A percentile compares a stretch with the other conserved stretches of the same genome.
phyloP scores from a whole-genome alignment of 2,329 filamentous ascomycete genomes.

The Sclerotinia nivalis region DNA sequence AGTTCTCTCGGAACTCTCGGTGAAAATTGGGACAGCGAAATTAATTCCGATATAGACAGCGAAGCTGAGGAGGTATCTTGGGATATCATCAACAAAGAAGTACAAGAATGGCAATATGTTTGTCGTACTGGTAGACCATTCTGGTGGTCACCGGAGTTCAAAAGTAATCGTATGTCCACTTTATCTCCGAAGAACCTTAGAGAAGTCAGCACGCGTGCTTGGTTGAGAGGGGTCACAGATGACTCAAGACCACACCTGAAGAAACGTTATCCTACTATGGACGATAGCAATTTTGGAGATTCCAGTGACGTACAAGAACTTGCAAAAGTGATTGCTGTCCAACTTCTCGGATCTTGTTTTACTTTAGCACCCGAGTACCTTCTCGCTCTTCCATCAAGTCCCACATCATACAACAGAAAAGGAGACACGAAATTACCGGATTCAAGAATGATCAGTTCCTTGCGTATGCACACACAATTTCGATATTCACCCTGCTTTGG shows the following conservation, averaged over 20 bases:
- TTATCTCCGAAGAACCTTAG: constrained; percentile 18
- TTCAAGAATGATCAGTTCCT: constrained; percentile 39
- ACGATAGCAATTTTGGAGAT: constrained; percentile 34
- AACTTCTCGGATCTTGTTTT: constrained; percentile 40
- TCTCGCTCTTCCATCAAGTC: constrained; percentile 13
- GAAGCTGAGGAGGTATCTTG: constrained; percentile 31
- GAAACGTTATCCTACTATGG: constrained; percentile 30
- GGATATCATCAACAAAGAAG: constrained; percentile 38
- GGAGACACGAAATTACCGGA: constrained; percentile 27
- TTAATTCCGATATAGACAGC: constrained; percentile 17
- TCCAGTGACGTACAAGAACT: constrained; percentile 33
- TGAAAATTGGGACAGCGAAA: constrained; percentile 24
- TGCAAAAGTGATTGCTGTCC: constrained; percentile 39
- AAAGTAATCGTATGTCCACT: constrained; percentile 28
- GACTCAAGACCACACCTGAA: constrained; percentile 23
- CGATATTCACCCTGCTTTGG: constrained; percentile 41
- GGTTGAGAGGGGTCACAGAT: constrained; percentile 22
- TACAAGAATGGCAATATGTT: constrained; percentile 40
- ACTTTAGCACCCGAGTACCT: constrained; percentile 37
- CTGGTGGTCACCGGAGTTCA: constrained; percentile 41
- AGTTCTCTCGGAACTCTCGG: constrained; percentile 25
- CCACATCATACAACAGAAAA: constrained; percentile 20
- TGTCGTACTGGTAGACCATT: constrained; percentile 39
- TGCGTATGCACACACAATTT: constrained; percentile 41
- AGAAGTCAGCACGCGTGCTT: constrained; percentile 24